phyloP scores from a whole-genome alignment of 2,329 filamentous ascomycete genomes.

The Sporothrix schenckii region DNA sequence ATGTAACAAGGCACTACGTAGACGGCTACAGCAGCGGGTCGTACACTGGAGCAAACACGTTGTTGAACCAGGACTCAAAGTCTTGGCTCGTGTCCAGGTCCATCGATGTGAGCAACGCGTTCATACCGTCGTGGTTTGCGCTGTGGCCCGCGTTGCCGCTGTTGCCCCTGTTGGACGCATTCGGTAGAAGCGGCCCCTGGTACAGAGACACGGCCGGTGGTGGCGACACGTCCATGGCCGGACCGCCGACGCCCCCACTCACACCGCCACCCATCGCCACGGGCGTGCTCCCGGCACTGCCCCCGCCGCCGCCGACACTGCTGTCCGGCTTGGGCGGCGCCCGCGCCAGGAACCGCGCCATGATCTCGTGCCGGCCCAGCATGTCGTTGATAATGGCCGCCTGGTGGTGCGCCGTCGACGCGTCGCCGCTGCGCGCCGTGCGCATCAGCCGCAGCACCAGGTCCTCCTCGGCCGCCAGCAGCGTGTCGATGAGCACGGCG shows the following conservation, averaged over 20 bases:
- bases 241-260: background rate
- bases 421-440: conserved; percentile 16
- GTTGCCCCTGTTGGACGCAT: too few species aligned
- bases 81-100: conserved; percentile 29
- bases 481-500: conserved; percentile 34
- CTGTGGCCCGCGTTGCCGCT: too few species aligned
- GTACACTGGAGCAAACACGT: conserved; percentile 30
- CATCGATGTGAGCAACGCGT: conserved; percentile 15
- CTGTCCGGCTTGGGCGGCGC: conserved; percentile 20
- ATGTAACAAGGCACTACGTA: too few species aligned
- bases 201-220: background rate
- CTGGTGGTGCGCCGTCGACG: conserved; percentile 27
- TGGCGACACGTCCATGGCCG: background rate
- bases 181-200: background rate
- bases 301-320: background rate
- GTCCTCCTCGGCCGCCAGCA: conserved; percentile 37
- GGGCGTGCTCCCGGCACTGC: background rate
- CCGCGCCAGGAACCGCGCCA: conserved; percentile 32
- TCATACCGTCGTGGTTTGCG: conserved; percentile 5
- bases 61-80: conserved; percentile 33
- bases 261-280: background rate
- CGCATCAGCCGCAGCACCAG: conserved; percentile 36
- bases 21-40: conserved; percentile 8
- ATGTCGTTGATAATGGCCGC: conserved; percentile 35
- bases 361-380: conserved; percentile 34